Evolutionary conservation across 2,329 filamentous ascomycete species (phyloP).

Genomic region (Dactylellina sp.): DNA sequence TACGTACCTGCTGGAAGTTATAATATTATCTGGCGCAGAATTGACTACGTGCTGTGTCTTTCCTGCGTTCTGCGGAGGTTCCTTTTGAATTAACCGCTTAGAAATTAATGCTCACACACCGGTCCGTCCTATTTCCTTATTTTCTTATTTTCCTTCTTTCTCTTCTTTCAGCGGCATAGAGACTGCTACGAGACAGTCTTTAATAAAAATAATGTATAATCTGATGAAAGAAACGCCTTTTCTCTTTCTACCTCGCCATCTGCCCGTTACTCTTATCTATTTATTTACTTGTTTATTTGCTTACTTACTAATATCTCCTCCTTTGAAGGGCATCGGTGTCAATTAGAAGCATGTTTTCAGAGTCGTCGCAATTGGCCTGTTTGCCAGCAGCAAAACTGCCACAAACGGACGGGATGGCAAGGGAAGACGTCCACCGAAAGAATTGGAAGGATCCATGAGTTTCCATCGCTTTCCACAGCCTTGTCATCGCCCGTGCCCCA

Average conservation of each 20-base stretch:
- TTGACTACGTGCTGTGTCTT: background rate
- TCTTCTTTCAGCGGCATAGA: too few relatives aligned
- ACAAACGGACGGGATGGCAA: too few relatives aligned
- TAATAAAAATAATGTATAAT: too few relatives aligned
- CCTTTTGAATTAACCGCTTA: conserved; percentile 3
- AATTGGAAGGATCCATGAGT: conserved; percentile 53
- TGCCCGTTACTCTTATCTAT: too few relatives aligned
- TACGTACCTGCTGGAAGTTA: conserved; percentile 6
- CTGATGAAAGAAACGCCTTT: too few relatives aligned
- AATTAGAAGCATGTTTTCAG: too few relatives aligned
- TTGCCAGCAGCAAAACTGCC: conserved; percentile 20
- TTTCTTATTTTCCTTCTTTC: background rate
- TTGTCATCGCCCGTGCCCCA: conserved; percentile 52
- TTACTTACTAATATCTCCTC: too few relatives aligned
- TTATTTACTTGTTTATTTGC: too few relatives aligned
- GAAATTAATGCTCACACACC: background rate
- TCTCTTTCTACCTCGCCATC: conserved; percentile 4
- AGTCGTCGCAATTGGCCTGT: conserved; percentile 16
- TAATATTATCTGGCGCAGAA: background rate
- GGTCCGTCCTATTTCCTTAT: too few relatives aligned
- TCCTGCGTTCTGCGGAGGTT: conserved; percentile 5
- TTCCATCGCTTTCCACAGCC: conserved; percentile 56
- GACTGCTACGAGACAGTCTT: too few relatives aligned
- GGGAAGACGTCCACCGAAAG: conserved; percentile 30
- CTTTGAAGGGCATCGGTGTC: too few relatives aligned